Evolutionary conservation across 257 asterid species (phyloP), one percentile per base, ranked within the genome.

Genomic region (Gentiana straminea): DNA sequence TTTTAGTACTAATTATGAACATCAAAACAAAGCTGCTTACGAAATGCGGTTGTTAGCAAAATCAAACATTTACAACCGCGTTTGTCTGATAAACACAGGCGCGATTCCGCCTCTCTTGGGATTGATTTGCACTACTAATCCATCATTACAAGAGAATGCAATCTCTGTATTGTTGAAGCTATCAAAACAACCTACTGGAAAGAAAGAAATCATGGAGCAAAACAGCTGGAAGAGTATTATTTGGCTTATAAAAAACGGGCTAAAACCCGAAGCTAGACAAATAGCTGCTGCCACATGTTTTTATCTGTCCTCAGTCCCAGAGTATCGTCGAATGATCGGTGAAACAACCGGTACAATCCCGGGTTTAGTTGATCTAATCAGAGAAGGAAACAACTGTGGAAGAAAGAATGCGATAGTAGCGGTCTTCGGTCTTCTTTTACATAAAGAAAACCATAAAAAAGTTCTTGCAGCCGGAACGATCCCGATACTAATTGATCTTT

Each of bases 401-500:
- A 77, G 79, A 68, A 86, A 81, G 65, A 86, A 86, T 35, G 72
- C 95, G 0, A 72, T 86, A 1, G 88, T 77, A 32, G 88, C 90
- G 0, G 57, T 81, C 8, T 83, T 81, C 44, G 90, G 86, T 1
- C 55, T 86, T 13, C 73, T 79, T 3, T 41, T 81, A 12, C 41
- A 70, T 68, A 75, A 60, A 54, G 61, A 58, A 33, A 83, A 81
- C 49, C 80, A 75, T n/a, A 68, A 67, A 4, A 74, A 59, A 39
- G 84, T 78, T 0, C 39, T 86, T 44, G 70, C 49, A 4, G 77
- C 79, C 0, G 77, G 84, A 7, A 66, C 80, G 13, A 58, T 83
- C 12, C 81, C 73, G 1, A 35, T 56, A 12, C 59, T 86, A 7
- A 32, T 81, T 13, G 33, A 35, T 58, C 73, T 86, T 1, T 38